Evolutionary conservation across 768 basidiomycete species (phyloP), one percentile per base, ranked within the genome.

Genomic region (Phanerochaete carnosa): DNA sequence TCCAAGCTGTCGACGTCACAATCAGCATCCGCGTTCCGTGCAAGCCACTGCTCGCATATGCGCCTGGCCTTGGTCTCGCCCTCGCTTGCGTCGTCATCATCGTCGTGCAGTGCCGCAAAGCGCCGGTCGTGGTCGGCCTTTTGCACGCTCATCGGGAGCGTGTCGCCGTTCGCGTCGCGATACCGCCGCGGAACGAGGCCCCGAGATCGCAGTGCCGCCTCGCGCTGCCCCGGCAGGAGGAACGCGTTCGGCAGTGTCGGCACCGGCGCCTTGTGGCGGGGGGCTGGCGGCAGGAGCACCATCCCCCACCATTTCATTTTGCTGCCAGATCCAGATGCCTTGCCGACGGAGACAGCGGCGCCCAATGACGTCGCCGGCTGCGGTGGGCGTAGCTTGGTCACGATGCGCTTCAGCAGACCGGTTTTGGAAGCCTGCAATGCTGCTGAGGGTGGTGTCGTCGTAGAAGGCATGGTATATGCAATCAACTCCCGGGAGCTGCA

Each of bases 181-280:
- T 55, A 55, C 28, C 51, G 58, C 9, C 58, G 58, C 1, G 87
- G 85, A 1, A 83, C 73, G 39, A 88, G 74, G 0, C 86, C 86
- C 32, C 85, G 80, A 64, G 80, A 84, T 12, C 86, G 80, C 23
- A 88, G 76, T 1, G 86, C 86, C 3, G 83, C 85, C 50, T 85
- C 81, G 23, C 62, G 62, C n/a, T 55, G 64, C 50, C 55, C 61
- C 19, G 55, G 19, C 8, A 52, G 55, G 16, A 46, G 39, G 35
- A 62, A 65, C 1, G 57, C 15, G 32, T 62, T 64, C 29, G 47
- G 28, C 4, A 43, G 11, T 19, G 46, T 28, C 2, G 57, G 58
- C 19, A 47, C 32, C 8, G 56, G 46, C 1, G 50, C 58, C 26
- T 59, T 59, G 28, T 50, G 58, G 50, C 35, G 37, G 30, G 22